Base-by-base conservation (phyloP, 352 stramenopile genomes). In the Phytophthora tubulina region DNA sequence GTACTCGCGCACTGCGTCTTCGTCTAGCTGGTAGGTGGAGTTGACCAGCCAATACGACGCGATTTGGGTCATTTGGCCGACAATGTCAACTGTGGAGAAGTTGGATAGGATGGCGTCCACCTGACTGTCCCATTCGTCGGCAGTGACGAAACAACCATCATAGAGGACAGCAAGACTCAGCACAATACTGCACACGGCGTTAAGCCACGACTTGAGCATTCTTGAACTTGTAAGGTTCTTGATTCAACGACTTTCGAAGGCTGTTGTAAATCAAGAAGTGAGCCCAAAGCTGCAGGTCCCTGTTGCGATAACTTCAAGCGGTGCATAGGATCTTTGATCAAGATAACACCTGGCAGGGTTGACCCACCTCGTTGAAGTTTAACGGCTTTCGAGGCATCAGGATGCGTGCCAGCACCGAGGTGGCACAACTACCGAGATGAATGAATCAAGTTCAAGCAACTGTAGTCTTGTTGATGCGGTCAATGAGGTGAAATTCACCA, bases 31-130 rank as follows among this genome's bases (percentile, higher is more conserved):
- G n/a, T 67, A 67, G 38, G 90, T 70, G 8, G 73, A 33, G 36
- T 80, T 73, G 33, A 95, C 81, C 36, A 46, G 17, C 39, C 39
- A 46, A 15, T 46, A 46, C 4, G 95, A 81, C 50, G 95, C 88
- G 27, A 97, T 79, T 73, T 97, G 91, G 7, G 85, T 46, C 39
- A 46, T 46, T 15, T 46, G 39, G 17, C 39, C 39, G 39, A 46
- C 39, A 0, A 46, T 46, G 39, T 27, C 39, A 46, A 46, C 8
- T 13, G 39, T 46, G 13, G 39, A 46, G 13, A 46, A 46, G 39
- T 46, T 46, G 14, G 39, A 8, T 15, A 46, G 9, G 39, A 46
- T 13, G 8, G 14, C 55, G 30, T 63, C 55, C 39, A 51, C 39
- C 15, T 42, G 38, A 33, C 32, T 42, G 38, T 63, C 27, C 55